Evolutionary conservation across 2,329 filamentous ascomycete species (phyloP).

Genomic region (Rutstroemia sydowiana): DNA sequence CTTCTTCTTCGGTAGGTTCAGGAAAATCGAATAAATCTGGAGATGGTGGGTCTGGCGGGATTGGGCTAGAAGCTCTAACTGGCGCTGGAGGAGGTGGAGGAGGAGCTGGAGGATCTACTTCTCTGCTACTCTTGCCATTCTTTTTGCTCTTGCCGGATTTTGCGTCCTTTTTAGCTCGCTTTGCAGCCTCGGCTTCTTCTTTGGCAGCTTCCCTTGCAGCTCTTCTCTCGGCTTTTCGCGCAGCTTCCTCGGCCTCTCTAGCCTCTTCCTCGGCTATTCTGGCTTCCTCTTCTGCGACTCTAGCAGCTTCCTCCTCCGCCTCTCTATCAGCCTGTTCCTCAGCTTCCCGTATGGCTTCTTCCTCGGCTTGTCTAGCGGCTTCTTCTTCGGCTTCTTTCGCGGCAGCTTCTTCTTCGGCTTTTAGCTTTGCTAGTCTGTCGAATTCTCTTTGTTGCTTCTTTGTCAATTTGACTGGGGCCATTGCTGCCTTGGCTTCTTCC

Average conservation of each 20-base stretch:
- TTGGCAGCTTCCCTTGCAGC: conserved; percentile 34
- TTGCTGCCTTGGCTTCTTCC: conserved; percentile 29
- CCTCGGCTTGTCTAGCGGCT: conserved; percentile 34
- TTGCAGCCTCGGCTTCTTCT: conserved; percentile 32
- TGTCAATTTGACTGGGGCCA: conserved; percentile 32
- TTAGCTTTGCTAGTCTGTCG: conserved; percentile 36
- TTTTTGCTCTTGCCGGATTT: conserved; percentile 33
- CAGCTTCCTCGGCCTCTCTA: conserved; percentile 19
- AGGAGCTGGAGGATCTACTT: conserved; percentile 16
- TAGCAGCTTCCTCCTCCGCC: conserved; percentile 32
- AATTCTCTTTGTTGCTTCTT: conserved; percentile 46
- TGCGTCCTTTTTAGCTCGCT: conserved; percentile 25
- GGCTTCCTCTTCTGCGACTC: conserved; percentile 33
- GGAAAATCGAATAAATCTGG: conserved; percentile 9
- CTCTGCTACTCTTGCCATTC: conserved; percentile 24
- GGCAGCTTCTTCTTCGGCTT: conserved; percentile 33
- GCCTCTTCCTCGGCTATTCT: conserved; percentile 34
- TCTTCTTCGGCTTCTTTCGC: conserved; percentile 32
- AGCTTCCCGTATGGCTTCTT: conserved; percentile 32
- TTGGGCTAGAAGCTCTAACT: background rate
- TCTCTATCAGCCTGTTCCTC: conserved; percentile 34
- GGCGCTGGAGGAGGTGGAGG: conserved; percentile 3
- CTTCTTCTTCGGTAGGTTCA: conserved; percentile 33
- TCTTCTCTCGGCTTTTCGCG: conserved; percentile 33
- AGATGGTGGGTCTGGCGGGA: background rate